These are phyloP conservation scores for Tolypocladium album DNA, from an alignment of 2,329 filamentous ascomycete genomes.

Conservation along the genomic window DNA sequence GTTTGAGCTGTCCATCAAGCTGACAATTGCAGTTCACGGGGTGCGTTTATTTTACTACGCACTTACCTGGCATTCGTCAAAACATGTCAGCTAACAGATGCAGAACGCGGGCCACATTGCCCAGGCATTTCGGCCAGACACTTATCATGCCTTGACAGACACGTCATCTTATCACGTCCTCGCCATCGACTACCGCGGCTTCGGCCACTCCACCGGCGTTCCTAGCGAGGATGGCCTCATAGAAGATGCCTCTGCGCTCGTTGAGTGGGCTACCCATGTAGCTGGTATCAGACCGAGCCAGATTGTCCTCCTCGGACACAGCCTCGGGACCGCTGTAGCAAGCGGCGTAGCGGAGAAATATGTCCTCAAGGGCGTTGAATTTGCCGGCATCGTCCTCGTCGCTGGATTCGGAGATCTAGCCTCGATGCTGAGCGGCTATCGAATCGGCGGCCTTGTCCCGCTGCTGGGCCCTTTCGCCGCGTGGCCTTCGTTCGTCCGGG, in stretches of 20 bases:
- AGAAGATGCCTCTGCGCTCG: slow-evolving; percentile 60
- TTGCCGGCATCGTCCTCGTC: slow-evolving; percentile 71
- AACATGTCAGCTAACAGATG: slow-evolving; percentile 5
- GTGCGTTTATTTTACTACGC: slow-evolving; percentile 28
- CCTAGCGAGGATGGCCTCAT: slow-evolving; percentile 77
- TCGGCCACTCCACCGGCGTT: slow-evolving; percentile 66
- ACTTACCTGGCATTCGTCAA: neutral
- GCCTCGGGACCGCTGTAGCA: slow-evolving; percentile 77
- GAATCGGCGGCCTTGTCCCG: slow-evolving; percentile 67
- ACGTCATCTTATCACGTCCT: slow-evolving; percentile 69
- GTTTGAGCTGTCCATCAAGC: neutral
- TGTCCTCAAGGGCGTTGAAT: slow-evolving; percentile 48
- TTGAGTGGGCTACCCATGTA: slow-evolving; percentile 60
- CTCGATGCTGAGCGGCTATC: slow-evolving; percentile 65
- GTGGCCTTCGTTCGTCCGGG: slow-evolving; percentile 53
- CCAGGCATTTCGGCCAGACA: slow-evolving; percentile 63
- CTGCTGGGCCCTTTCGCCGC: slow-evolving; percentile 63
- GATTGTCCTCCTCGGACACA: slow-evolving; percentile 78
- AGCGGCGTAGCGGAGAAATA: slow-evolving; percentile 65
- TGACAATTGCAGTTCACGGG: slow-evolving; percentile 42
- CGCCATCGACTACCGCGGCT: slow-evolving; percentile 87
- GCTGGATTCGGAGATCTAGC: slow-evolving; percentile 69
- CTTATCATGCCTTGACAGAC: slow-evolving; percentile 67
- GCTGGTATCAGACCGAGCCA: slow-evolving; percentile 56
- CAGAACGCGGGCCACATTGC: slow-evolving; percentile 81